phyloP scores from a whole-genome alignment of 768 basidiomycete species.

The Boletus reticuloceps region DNA sequence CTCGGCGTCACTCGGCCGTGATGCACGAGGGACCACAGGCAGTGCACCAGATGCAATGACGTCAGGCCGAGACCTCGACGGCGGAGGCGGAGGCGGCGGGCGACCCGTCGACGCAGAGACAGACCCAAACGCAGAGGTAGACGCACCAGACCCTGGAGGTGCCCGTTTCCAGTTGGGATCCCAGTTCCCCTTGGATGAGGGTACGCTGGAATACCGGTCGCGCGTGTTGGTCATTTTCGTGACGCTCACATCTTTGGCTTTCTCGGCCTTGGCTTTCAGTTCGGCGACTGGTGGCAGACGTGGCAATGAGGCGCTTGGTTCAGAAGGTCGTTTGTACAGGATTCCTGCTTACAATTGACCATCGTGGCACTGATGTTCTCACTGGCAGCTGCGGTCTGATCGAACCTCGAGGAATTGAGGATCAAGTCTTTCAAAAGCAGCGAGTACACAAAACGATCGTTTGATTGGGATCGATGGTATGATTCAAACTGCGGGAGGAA shows the following conservation, averaged over 20 bases:
- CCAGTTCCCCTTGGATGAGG: constrained; percentile 64
- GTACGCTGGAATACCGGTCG: constrained; percentile 54
- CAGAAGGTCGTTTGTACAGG: not conserved
- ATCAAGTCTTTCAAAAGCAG: not conserved
- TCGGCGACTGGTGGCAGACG: constrained; percentile 49
- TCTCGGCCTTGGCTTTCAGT: constrained; percentile 60
- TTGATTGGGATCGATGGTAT: not conserved
- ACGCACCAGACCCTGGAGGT: constrained; percentile 32
- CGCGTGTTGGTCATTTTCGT: constrained; percentile 51
- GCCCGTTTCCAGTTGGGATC: constrained; percentile 52
- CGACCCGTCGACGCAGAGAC: not conserved
- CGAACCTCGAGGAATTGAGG: not conserved
- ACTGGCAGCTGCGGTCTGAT: not conserved
- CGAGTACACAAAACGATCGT: not conserved
- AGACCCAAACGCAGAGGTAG: constrained; percentile 21
- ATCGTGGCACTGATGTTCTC: constrained; percentile 9
- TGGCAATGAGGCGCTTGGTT: constrained; percentile 1
- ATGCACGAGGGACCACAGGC: constrained; percentile 11
- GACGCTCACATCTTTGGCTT: constrained; percentile 56
- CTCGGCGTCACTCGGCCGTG: constrained; percentile 5
- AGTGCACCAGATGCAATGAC: constrained; percentile 7
- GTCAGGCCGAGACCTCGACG: constrained; percentile 26
- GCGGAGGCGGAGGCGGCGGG: constrained; percentile 32
- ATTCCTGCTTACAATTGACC: constrained; percentile 30
- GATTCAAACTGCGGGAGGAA: too few relatives aligned